Evolutionary conservation across 371 early-diverging fungal species (phyloP).

Genomic region (Entomophthora muscae): DNA sequence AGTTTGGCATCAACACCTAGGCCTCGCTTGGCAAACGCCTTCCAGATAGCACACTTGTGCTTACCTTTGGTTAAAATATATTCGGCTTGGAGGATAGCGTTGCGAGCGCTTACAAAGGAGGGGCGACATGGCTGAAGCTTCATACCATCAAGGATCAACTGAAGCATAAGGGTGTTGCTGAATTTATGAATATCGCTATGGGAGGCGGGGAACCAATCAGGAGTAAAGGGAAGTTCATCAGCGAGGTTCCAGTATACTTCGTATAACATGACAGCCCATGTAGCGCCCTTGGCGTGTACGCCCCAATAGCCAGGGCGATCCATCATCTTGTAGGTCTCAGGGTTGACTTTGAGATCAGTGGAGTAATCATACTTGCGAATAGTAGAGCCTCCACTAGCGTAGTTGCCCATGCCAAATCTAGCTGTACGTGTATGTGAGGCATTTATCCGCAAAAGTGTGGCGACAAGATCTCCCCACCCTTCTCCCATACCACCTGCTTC

Average conservation of each 20-base stretch:
- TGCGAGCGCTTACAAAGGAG: constrained; percentile 73
- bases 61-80: constrained; percentile 50
- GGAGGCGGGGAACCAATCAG: constrained; percentile 24
- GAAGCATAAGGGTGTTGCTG: constrained; percentile 76
- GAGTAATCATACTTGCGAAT: constrained; percentile 83
- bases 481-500: no score
- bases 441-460: constrained; percentile 64
- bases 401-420: constrained; percentile 70
- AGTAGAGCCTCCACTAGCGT: constrained; percentile 58
- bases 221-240: constrained; percentile 42
- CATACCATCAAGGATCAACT: constrained; percentile 80
- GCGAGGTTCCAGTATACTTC: constrained; percentile 74
- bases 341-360: constrained; percentile 58
- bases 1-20: constrained; percentile 58
- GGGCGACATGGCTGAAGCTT: constrained; percentile 88
- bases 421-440: constrained; percentile 27
- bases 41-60: constrained; percentile 73
- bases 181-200: not conserved
- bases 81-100: constrained; percentile 83
- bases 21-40: constrained; percentile 83
- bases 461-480: no score
- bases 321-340: constrained; percentile 70
- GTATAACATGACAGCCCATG: constrained; percentile 87
- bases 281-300: constrained; percentile 89
- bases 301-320: constrained; percentile 77